phyloP scores from a whole-genome alignment of 139 green algal genomes.

The Tetratostichococcus sp. region DNA sequence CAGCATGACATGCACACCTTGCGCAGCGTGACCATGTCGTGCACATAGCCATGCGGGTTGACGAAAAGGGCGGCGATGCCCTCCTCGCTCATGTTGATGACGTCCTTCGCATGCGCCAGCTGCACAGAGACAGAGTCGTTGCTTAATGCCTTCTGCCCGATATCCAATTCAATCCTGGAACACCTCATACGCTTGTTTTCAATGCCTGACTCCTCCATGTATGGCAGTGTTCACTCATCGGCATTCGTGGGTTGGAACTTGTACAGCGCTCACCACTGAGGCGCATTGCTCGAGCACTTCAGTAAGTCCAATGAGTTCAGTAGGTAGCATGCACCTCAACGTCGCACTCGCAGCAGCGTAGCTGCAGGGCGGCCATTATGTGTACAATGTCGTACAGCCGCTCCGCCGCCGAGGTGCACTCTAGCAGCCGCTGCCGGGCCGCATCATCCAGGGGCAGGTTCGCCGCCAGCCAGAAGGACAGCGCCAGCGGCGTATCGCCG shows the following conservation, averaged over 20 bases:
- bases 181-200: too few relatives aligned
- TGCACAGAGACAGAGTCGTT: neutral
- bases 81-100: slow-evolving; percentile 39
- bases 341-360: slow-evolving; percentile 17
- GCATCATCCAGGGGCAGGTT: slow-evolving; percentile 36
- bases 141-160: too few relatives aligned
- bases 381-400: slow-evolving; percentile 10
- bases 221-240: too few relatives aligned
- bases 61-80: slow-evolving; percentile 37
- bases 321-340: too few relatives aligned
- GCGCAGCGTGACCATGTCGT: slow-evolving; percentile 49
- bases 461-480: slow-evolving; percentile 35
- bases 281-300: too few relatives aligned
- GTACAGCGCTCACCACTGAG: too few relatives aligned
- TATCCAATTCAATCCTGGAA: too few relatives aligned
- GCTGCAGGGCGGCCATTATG: slow-evolving; percentile 10
- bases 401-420: slow-evolving; percentile 17
- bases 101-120: slow-evolving; percentile 14
- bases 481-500: slow-evolving; percentile 18
- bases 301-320: too few relatives aligned
- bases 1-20: neutral
- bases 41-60: slow-evolving; percentile 39
- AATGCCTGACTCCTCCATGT: too few relatives aligned
- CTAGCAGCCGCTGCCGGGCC: slow-evolving; percentile 31
- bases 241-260: too few relatives aligned